Percentiles rank a stretch among this genome's conserved stretches.
These are phyloP conservation scores for Tricholoma saponaceum DNA, from an alignment of 768 basidiomycete species.

Conservation along the genomic window DNA sequence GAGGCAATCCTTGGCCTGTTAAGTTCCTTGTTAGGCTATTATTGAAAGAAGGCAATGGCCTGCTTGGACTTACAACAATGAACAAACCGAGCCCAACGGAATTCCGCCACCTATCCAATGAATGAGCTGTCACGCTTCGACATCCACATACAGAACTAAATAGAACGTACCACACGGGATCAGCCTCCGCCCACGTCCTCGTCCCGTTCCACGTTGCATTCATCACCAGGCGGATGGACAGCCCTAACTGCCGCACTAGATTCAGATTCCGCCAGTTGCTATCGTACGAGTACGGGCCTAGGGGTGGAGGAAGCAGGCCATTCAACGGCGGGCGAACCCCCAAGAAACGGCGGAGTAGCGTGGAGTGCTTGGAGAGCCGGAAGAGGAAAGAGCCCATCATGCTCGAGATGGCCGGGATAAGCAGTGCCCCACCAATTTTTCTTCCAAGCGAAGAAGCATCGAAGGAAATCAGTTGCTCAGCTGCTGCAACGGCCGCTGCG, in stretches of 20 bases:
- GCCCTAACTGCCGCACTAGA: constrained; percentile 21
- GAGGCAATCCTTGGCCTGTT: constrained; percentile 63
- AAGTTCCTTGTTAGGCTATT: not conserved
- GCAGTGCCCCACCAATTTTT: constrained; percentile 62
- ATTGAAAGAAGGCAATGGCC: not conserved
- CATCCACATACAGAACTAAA: constrained; percentile 1
- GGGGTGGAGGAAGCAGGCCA: constrained; percentile 11
- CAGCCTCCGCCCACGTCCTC: constrained; percentile 58
- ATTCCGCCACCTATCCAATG: constrained; percentile 55
- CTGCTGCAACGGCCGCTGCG: constrained; percentile 42
- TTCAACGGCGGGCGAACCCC: constrained; percentile 25
- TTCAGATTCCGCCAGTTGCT: constrained; percentile 19
- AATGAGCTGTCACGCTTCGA: not conserved
- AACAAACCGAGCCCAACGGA: constrained; percentile 65
- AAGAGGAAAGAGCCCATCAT: constrained; percentile 61
- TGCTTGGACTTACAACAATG: constrained; percentile 44
- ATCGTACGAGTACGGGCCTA: constrained; percentile 9
- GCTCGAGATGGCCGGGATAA: constrained; percentile 63
- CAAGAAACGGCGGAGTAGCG: constrained; percentile 35
- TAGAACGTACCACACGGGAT: constrained; percentile 63
- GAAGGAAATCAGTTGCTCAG: constrained; percentile 55
- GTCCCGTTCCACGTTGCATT: constrained; percentile 52
- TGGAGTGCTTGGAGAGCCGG: constrained; percentile 45
- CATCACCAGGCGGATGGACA: constrained; percentile 33
- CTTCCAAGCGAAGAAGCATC: constrained; percentile 61